Percentiles rank a stretch among this genome's conserved stretches.
Conservation (phyloP, 768 basidiomycete genomes). For the Lactarius psammicola region DNA sequence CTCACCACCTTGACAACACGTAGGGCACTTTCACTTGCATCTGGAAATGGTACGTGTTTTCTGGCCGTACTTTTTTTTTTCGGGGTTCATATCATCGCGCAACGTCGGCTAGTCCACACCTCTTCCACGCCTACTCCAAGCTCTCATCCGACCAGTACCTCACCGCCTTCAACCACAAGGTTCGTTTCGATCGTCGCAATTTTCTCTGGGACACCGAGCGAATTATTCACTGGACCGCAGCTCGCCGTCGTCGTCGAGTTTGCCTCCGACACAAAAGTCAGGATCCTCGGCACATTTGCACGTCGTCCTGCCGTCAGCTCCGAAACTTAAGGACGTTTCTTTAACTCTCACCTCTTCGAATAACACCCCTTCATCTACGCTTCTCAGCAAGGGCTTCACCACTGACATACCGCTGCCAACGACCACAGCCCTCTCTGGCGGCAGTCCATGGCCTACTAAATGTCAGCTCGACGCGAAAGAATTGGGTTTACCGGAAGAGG, state of each 20-base stretch:
- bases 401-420: background rate
- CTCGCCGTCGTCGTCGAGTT: background rate
- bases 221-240: background rate
- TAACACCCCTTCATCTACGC: background rate
- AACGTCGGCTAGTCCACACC: background rate
- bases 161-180: background rate
- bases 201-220: background rate
- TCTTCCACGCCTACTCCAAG: background rate
- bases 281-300: background rate
- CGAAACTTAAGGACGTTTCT: background rate
- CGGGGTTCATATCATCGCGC: background rate
- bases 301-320: background rate
- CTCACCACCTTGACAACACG: background rate
- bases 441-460: background rate
- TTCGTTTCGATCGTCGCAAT: background rate
- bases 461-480: background rate
- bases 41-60: conserved; percentile 1
- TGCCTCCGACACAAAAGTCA: background rate
- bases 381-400: background rate
- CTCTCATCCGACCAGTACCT: background rate
- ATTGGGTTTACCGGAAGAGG: background rate
- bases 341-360: background rate
- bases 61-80: background rate
- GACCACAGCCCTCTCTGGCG: background rate
- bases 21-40: background rate